A percentile compares a stretch with the other conserved stretches of the same genome.
These are phyloP conservation scores for Gracilariopsis chorda DNA, from an alignment of 23 red algal genomes.

Conservation along the genomic window DNA sequence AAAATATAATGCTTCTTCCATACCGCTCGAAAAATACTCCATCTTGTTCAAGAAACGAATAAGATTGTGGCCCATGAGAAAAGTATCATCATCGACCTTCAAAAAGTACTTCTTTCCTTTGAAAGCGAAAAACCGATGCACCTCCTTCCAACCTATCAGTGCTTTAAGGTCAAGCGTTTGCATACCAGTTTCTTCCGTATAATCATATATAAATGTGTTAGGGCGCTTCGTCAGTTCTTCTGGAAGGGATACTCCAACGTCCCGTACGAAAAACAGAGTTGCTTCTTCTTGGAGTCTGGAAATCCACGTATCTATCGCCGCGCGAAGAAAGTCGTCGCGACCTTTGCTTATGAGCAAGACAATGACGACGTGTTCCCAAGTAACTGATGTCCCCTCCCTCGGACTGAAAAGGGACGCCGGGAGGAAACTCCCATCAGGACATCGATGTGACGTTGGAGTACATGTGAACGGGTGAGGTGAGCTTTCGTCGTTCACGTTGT, in stretches of 20 bases:
- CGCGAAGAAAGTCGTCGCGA: conserved; percentile 11
- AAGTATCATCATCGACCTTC: conserved; percentile 46
- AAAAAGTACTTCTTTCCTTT: conserved; percentile 43
- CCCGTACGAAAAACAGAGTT: conserved; percentile 30
- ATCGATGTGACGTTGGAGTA: conserved; percentile 34
- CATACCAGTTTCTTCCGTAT: neutral
- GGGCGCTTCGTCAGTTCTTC: neutral
- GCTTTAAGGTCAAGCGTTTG: conserved; percentile 21
- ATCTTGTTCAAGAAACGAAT: conserved; percentile 50
- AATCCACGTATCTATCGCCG: conserved; percentile 32
- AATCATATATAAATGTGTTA: conserved; percentile 22
- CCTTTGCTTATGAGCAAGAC: conserved; percentile 3
- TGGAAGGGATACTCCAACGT: neutral
- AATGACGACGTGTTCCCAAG: conserved; percentile 23
- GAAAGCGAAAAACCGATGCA: conserved; percentile 3
- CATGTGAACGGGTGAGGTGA: conserved; percentile 30
- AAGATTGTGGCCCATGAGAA: conserved; percentile 43
- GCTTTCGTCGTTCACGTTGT: neutral
- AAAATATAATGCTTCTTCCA: conserved; percentile 41
- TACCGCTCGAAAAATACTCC: conserved; percentile 15
- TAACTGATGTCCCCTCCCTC: conserved; percentile 26
- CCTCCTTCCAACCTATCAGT: neutral
- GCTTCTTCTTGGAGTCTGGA: conserved; percentile 22
- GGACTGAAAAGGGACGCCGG: neutral
- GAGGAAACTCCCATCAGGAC: conserved; percentile 28